phyloP scores from a whole-genome alignment of 1,284 basidiomycete species.

The Ustilago esculenta region DNA sequence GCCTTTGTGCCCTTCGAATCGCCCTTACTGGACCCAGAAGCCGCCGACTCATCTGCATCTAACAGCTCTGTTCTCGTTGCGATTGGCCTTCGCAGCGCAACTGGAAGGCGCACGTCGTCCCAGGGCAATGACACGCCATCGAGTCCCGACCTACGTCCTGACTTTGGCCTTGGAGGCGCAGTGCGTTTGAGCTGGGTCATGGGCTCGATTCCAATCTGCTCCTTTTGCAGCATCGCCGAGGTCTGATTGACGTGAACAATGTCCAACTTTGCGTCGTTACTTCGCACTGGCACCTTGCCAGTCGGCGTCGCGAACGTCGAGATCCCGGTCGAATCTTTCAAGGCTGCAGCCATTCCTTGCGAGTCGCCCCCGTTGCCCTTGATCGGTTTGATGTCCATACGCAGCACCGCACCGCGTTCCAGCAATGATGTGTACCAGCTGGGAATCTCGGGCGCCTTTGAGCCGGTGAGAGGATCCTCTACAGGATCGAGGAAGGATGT shows the following conservation, averaged over 20 bases:
- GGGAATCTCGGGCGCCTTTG: conserved; percentile 40
- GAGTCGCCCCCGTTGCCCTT: conserved; percentile 11
- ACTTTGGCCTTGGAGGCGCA: conserved; percentile 21
- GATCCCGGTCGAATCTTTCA: conserved; percentile 11
- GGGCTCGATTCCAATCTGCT: conserved; percentile 41
- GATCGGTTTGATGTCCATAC: conserved; percentile 39
- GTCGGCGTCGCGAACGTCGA: conserved; percentile 27
- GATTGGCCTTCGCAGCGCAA: conserved; percentile 26
- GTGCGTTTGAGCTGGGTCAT: conserved; percentile 41
- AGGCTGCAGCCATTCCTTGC: neutral
- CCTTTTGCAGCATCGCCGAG: conserved; percentile 60
- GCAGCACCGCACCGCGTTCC: conserved; percentile 48
- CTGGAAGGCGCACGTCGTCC: conserved; percentile 28
- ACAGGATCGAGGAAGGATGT: conserved; percentile 42
- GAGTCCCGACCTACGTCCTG: conserved; percentile 24
- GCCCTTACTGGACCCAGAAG: neutral
- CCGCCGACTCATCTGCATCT: neutral
- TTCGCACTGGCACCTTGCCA: conserved; percentile 39
- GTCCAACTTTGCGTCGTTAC: conserved; percentile 39
- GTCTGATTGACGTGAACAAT: conserved; percentile 60
- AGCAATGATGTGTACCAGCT: conserved; percentile 43
- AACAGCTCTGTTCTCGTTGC: conserved; percentile 22
- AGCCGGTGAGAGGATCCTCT: conserved; percentile 39
- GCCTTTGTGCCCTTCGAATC: conserved; percentile 5
- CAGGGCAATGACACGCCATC: neutral